These are phyloP conservation scores for Didymella sp. DNA, from an alignment of 2,329 filamentous ascomycete species.

Conservation along the genomic window DNA sequence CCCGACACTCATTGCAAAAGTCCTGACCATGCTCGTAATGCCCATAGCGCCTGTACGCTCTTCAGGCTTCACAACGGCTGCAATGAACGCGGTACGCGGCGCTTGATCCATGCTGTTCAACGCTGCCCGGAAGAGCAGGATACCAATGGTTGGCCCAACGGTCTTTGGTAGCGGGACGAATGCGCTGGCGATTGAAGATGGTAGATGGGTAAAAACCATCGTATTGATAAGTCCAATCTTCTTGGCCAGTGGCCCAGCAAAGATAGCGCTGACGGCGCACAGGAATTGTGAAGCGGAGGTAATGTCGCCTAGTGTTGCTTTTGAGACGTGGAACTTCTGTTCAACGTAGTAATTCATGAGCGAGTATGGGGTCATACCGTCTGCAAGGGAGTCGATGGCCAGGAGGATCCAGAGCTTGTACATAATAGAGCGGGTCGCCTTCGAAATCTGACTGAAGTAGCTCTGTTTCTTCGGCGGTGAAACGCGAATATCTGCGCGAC, in stretches of 20 bases:
- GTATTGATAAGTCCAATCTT: constrained; percentile 69
- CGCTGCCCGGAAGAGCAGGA: constrained; percentile 66
- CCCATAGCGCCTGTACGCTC: constrained; percentile 76
- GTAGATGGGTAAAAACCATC: constrained; percentile 58
- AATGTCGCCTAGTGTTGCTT: constrained; percentile 68
- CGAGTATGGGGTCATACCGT: constrained; percentile 61
- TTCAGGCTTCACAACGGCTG: constrained; percentile 68
- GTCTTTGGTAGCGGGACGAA: constrained; percentile 63
- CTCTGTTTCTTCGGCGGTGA: constrained; percentile 39
- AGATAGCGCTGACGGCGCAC: constrained; percentile 61
- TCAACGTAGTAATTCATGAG: constrained; percentile 50
- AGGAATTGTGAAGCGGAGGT: constrained; percentile 58
- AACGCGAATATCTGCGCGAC: constrained; percentile 25
- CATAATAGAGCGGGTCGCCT: constrained; percentile 64
- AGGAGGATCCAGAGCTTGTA: constrained; percentile 71
- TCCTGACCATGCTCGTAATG: constrained; percentile 67
- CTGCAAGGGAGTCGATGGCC: constrained; percentile 68
- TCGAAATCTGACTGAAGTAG: constrained; percentile 62
- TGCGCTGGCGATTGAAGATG: constrained; percentile 64
- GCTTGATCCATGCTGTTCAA: constrained; percentile 75
- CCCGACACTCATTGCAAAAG: constrained; percentile 62
- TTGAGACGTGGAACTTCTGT: constrained; percentile 44
- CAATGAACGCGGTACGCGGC: constrained; percentile 70
- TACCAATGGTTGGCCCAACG: constrained; percentile 60
- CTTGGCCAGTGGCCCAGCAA: constrained; percentile 64